Evolutionary conservation across 2,329 filamentous ascomycete species (phyloP), one percentile per base, ranked within the genome.

Genomic region (Niveomyces coronatus): DNA sequence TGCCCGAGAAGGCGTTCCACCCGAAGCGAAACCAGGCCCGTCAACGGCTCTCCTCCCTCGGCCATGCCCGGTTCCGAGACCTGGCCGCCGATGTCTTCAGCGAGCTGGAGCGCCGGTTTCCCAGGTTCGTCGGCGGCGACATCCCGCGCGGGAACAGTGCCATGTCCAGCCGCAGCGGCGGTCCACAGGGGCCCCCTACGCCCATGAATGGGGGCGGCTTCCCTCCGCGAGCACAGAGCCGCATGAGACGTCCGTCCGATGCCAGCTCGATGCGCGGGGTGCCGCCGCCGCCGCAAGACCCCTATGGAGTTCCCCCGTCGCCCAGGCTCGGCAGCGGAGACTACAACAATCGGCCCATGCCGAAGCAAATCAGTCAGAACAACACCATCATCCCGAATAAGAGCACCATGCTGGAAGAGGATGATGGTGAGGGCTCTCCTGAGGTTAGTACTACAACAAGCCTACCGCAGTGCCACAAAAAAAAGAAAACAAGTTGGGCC

Each of bases 361-460:
- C 85, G 13, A 94, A 93, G 55, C 87, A 87, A 26, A 87, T 94
- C 47, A 62, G 61, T 33, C 88, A 94, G 55, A 89, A 83, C 55
- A 96, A 94, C 55, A 96, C 87, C 0, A 94, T 96, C 51, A 83
- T 96, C 22, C 91, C 91, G 1, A 96, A 95, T 56, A 98, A 96
- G 63, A 94, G 89, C 52, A 95, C 85, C 1, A 88, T 96, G 80
- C 78, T 96, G 2, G 91, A 98, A 58, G 91, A 96, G 55, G 88
- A 94, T 47, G 87, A 94, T 49, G 85, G 85, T 46, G 68, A 68
- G 35, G 71, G 80, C 39, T 74, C 70, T 15, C 62, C 58, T 41
- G 65, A 69, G 53, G 65, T 69, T 48, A 42, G 58, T 50, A n/a
- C 13, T 24, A 43, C 34, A 22, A n/a, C 13, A 23, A 9, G 28